Evolutionary conservation across 192 early-diverging fungal genomes (phyloP).

Genomic region (Coemansia sp.): DNA sequence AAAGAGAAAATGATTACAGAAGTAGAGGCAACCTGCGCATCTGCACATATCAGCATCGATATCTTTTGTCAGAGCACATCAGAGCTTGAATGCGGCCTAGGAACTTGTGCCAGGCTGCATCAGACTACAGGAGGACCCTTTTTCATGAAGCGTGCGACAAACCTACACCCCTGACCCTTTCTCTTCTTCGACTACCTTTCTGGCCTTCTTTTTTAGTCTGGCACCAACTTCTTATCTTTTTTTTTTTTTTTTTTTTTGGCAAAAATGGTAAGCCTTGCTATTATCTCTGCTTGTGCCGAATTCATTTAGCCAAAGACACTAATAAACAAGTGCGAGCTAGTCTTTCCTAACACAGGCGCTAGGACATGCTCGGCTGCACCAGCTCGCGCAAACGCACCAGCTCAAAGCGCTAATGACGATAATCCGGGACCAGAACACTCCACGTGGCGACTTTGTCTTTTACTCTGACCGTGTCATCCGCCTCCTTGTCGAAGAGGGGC

Average conservation of each 20-base stretch:
- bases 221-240: too few relatives aligned
- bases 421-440: conserved; percentile 77
- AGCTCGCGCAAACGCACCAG: conserved; percentile 73
- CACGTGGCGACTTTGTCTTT: conserved; percentile 92
- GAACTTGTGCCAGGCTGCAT: conserved; percentile 6
- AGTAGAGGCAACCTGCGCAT: not conserved
- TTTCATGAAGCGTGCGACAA: not conserved
- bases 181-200: not conserved
- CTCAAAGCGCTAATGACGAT: conserved; percentile 83
- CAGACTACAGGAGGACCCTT: not conserved
- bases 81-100: conserved; percentile 3
- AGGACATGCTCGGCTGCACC: conserved; percentile 63
- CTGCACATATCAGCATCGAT: not conserved
- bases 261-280: not conserved
- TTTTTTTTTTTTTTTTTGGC: not conserved
- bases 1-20: not conserved
- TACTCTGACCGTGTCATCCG: conserved; percentile 87
- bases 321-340: conserved; percentile 10
- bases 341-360: conserved; percentile 36
- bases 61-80: conserved; percentile 1
- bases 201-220: not conserved
- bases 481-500: conserved; percentile 89
- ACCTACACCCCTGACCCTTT: not conserved
- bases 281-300: not conserved
- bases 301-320: not conserved